These are phyloP conservation scores for Takashimella tepidaria DNA, from an alignment of 1,284 basidiomycete genomes.

Conservation along the genomic window DNA sequence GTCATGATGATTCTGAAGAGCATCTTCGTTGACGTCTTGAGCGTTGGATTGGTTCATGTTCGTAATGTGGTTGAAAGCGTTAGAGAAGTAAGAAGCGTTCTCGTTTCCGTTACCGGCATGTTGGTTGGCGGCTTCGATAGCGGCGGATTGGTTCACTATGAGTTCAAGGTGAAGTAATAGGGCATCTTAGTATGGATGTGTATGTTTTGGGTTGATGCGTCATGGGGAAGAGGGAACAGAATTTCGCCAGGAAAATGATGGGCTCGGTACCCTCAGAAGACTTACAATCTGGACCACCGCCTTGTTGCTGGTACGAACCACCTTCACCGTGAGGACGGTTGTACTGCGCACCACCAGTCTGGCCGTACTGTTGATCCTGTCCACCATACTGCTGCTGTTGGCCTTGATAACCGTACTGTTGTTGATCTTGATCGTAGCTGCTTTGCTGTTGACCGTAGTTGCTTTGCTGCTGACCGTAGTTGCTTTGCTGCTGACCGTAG, in stretches of 20 bases:
- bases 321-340: slow-evolving; percentile 36
- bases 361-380: slow-evolving; percentile 14
- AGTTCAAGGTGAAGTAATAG: neutral
- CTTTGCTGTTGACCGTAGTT: slow-evolving; percentile 9
- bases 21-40: slow-evolving; percentile 58
- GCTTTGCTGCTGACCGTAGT: neutral
- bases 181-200: no score
- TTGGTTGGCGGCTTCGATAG: slow-evolving; percentile 36
- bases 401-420: slow-evolving; percentile 10
- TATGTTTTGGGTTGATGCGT: no score
- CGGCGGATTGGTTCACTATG: slow-evolving; percentile 39
- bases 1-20: slow-evolving; percentile 54
- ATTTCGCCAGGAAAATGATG: no score
- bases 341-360: slow-evolving; percentile 35
- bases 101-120: slow-evolving; percentile 40
- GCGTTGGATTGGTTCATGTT: slow-evolving; percentile 32
- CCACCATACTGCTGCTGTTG: slow-evolving; percentile 7
- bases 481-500: slow-evolving; percentile 2
- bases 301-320: slow-evolving; percentile 7
- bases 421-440: slow-evolving; percentile 1
- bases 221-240: no score
- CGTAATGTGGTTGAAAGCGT: slow-evolving; percentile 21
- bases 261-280: no score
- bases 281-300: slow-evolving; percentile 5
- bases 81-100: slow-evolving; percentile 32